Base-by-base conservation (phyloP, 2,329 filamentous ascomycete genomes). In the Xylariomycetidae sp. region DNA sequence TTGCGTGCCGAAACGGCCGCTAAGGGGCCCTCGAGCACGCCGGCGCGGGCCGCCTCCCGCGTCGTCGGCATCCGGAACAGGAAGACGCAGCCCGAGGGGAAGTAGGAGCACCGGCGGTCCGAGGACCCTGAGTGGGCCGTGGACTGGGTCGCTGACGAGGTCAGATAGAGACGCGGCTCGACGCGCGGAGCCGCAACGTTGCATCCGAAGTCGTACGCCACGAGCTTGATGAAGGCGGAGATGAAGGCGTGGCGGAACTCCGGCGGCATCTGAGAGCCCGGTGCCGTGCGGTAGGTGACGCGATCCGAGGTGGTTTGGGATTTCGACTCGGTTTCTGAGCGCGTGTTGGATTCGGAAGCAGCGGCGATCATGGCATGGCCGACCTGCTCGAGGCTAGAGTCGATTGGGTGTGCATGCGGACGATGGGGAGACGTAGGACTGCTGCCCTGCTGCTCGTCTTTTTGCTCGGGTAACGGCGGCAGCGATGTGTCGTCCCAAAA, bases 121-220 rank as follows among this genome's bases (percentile, higher is more conserved):
- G 31, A 25, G 29, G 28, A 10, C 30, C 6, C 19, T 3, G 10
- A n/a, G n/a, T 20, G 19, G 28, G 10, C n/a, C 19, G 18, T 27
- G 29, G 15, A 2, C 18, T 20, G 4, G 7, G 4, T 22, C 24
- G 29, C 20, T 8, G 19, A 40, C 44, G 50, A 63, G 30, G 59
- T 35, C 50, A 81, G 54, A 28, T 78, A 68, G 14, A 82, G 60
- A 3, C 77, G 67, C 8, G 77, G 77, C 46, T 82, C 77, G 16
- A 65, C 61, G 25, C 76, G 68, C 12, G 76, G 61, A 17, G 69
- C 63, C 3, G 65, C 62, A 30, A 79, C 70, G 44, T 72, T 80
- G 54, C 77, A 81, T 31, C 75, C 73, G 53, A 80, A 82, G 42
- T 81, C 76, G 47, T 81, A 82, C 13, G 75, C 68, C 12, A 82